These are phyloP conservation scores for Colletotrichum abscissum DNA, from an alignment of 2,329 filamentous ascomycete genomes.

Conservation along the genomic window DNA sequence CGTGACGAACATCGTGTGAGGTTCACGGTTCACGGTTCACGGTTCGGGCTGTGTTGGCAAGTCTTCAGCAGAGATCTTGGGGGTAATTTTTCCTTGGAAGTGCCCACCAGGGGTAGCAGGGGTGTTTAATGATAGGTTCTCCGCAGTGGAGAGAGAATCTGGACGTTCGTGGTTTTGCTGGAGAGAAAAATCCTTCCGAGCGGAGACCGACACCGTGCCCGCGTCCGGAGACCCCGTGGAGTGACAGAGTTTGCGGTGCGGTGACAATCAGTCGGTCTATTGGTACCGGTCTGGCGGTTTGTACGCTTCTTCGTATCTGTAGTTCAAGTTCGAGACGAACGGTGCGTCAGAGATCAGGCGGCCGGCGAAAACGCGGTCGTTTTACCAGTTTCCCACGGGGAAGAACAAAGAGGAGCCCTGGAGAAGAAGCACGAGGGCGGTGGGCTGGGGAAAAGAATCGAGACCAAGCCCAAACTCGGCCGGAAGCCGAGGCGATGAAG, in stretches of 20 bases:
- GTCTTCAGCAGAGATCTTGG: not conserved
- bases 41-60: not conserved
- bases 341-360: constrained; percentile 14
- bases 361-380: constrained; percentile 30
- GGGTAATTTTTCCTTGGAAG: not conserved
- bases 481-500: constrained; percentile 16
- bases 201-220: constrained; percentile 14
- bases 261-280: not conserved
- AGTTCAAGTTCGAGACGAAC: constrained; percentile 5
- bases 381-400: constrained; percentile 31
- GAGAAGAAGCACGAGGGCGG: not conserved
- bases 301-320: not conserved
- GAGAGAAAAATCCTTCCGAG: constrained; percentile 15
- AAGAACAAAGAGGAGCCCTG: constrained; percentile 30
- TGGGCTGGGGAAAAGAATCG: constrained; percentile 2
- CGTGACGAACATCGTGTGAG: constrained; percentile 20
- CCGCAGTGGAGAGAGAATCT: constrained; percentile 26
- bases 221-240: constrained; percentile 26
- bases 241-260: not conserved
- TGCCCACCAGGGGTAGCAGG: not conserved
- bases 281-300: not conserved
- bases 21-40: not conserved
- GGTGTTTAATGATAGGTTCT: constrained; percentile 20
- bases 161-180: not conserved
- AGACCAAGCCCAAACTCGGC: constrained; percentile 30